Evolutionary conservation across 2,329 filamentous ascomycete species (phyloP).

Genomic region (Xylaria sp.): DNA sequence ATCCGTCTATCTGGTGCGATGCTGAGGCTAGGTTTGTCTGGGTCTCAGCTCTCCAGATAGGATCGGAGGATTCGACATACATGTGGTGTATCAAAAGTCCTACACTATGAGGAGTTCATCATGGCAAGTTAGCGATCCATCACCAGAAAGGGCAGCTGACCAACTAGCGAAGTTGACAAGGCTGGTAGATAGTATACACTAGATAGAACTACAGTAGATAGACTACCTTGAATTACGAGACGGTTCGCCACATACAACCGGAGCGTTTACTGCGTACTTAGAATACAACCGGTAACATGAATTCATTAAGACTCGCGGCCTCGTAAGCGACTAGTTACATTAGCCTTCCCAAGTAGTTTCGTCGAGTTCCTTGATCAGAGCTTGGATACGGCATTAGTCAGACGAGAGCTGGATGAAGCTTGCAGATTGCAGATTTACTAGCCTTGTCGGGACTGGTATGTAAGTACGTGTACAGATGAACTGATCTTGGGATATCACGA

Average conservation of each 20-base stretch:
- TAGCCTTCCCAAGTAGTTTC: conserved; percentile 31
- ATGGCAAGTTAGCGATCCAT: neutral
- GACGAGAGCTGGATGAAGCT: conserved; percentile 4
- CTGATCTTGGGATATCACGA: conserved; percentile 1
- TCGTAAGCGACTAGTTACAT: conserved; percentile 27
- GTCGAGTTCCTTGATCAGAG: conserved; percentile 23
- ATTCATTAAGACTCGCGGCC: conserved; percentile 39
- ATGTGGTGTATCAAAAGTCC: neutral
- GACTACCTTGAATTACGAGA: conserved; percentile 9
- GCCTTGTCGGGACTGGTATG: neutral
- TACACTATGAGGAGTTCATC: neutral
- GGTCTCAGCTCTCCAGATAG: neutral
- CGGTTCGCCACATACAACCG: conserved; percentile 5
- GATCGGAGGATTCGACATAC: conserved; percentile 10
- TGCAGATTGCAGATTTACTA: conserved; percentile 11
- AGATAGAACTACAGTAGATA: neutral
- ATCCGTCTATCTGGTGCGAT: conserved; percentile 11
- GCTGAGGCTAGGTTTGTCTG: conserved; percentile 4
- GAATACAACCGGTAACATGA: neutral
- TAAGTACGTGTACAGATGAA: neutral
- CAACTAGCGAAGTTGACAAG: conserved; percentile 11
- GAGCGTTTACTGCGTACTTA: conserved; percentile 8
- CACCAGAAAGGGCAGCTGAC: neutral
- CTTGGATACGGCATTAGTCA: neutral
- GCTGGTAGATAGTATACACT: neutral